Percentiles rank a stretch among this genome's conserved stretches.
Conservation (phyloP, 2,329 filamentous ascomycete species). For the Huntiella abstrusa region DNA sequence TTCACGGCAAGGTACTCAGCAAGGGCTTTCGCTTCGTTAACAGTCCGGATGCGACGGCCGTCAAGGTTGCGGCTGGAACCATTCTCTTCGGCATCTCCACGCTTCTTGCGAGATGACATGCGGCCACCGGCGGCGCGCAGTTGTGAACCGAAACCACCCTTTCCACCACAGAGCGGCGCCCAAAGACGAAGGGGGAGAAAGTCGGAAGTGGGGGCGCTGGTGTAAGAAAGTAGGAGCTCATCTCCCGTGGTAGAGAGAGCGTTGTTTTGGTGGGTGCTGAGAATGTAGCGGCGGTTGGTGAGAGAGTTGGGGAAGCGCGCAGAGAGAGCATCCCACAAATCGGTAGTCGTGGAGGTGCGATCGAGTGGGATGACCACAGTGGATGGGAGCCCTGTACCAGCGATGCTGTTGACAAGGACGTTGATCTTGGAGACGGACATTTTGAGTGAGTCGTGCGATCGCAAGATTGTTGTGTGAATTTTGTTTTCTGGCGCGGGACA, state of each 20-base stretch:
- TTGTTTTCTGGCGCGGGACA: background rate
- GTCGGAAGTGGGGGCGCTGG: slow-evolving; percentile 37
- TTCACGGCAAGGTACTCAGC: slow-evolving; percentile 92
- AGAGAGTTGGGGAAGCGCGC: slow-evolving; percentile 34
- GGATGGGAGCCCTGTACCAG: slow-evolving; percentile 64
- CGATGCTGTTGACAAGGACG: slow-evolving; percentile 68
- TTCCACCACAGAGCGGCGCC: slow-evolving; percentile 69
- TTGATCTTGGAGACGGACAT: slow-evolving; percentile 50
- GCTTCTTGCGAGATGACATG: slow-evolving; percentile 91
- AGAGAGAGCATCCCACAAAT: slow-evolving; percentile 45
- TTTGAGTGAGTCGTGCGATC: background rate
- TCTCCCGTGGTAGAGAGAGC: slow-evolving; percentile 38
- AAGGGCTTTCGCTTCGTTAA: slow-evolving; percentile 85
- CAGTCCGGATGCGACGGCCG: slow-evolving; percentile 71
- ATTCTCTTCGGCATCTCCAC: slow-evolving; percentile 63
- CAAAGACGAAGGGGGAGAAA: slow-evolving; percentile 71
- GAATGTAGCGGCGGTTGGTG: slow-evolving; percentile 41
- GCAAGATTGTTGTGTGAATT: background rate
- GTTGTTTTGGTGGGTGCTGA: slow-evolving; percentile 68
- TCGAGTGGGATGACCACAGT: slow-evolving; percentile 62
- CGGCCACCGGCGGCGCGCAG: slow-evolving; percentile 89
- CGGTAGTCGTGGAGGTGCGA: slow-evolving; percentile 42
- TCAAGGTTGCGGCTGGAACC: slow-evolving; percentile 87
- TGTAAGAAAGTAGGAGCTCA: slow-evolving; percentile 37
- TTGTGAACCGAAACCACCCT: slow-evolving; percentile 94